Percentiles rank a stretch among this genome's conserved stretches.
phyloP scores from a whole-genome alignment of 352 stramenopile species.

The Phytophthora palmivora region DNA sequence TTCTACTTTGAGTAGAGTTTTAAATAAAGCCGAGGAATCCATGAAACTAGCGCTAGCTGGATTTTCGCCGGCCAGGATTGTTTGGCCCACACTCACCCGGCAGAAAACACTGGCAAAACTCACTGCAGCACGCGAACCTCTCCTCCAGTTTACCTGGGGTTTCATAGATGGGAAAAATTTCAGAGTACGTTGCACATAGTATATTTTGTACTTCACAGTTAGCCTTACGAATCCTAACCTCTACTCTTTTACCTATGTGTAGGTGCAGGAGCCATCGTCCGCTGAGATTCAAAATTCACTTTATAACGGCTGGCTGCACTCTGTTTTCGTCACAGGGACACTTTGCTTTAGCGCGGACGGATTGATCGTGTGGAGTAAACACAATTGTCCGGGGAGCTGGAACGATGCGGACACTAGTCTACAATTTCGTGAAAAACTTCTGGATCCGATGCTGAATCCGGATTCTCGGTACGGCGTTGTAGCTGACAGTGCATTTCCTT shows the following conservation, averaged over 20 bases:
- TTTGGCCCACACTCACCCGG: background rate
- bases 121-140: background rate
- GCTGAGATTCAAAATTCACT: slow-evolving; percentile 3
- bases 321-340: background rate
- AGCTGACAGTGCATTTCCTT: slow-evolving; percentile 1
- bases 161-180: slow-evolving; percentile 11
- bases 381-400: slow-evolving; percentile 2
- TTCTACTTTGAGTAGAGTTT: background rate
- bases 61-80: background rate
- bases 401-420: slow-evolving; percentile 1
- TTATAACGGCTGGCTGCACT: slow-evolving; percentile 6
- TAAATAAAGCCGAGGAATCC: background rate
- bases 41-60: background rate
- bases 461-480: background rate
- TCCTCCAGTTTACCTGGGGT: slow-evolving; percentile 1
- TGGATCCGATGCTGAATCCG: background rate
- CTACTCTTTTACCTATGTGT: background rate
- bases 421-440: background rate
- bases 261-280: slow-evolving; percentile 4
- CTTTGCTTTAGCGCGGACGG: background rate
- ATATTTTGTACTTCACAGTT: background rate
- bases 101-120: background rate
- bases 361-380: no score
- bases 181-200: background rate
- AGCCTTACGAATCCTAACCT: no score